Evolutionary conservation across 73 alveolate species (phyloP).

Genomic region (Loxodes magnus): DNA sequence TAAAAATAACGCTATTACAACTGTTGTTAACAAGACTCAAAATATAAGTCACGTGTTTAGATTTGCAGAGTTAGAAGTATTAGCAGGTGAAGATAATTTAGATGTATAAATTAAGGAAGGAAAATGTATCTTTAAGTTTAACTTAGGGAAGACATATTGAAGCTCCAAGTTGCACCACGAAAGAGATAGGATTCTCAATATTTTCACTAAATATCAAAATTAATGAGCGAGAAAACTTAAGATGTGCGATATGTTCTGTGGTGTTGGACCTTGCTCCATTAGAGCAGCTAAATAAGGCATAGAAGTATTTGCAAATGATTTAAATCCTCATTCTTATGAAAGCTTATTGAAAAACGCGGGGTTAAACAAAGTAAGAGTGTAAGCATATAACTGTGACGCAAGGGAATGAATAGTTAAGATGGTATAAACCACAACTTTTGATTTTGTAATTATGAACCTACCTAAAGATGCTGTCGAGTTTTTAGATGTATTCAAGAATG

Average conservation of each 20-base stretch:
- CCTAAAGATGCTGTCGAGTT: conserved; percentile 96
- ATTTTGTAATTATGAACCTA: conserved; percentile 93
- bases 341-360: conserved; percentile 65
- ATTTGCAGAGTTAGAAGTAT: conserved; percentile 89
- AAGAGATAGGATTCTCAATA: conserved; percentile 78
- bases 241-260: conserved; percentile 92
- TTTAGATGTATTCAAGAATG: conserved; percentile 78
- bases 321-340: conserved; percentile 87
- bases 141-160: conserved; percentile 94
- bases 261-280: conserved; percentile 95
- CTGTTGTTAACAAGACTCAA: conserved; percentile 92
- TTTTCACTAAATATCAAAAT: too few relatives aligned
- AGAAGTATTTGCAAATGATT: conserved; percentile 89
- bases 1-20: conserved; percentile 59
- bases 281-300: conserved; percentile 81
- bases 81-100: conserved; percentile 88
- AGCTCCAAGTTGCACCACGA: conserved; percentile 89
- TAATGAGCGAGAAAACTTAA: conserved; percentile 46
- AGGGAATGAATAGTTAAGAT: conserved; percentile 72
- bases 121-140: conserved; percentile 68
- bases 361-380: conserved; percentile 50
- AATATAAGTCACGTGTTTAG: conserved; percentile 84
- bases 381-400: conserved; percentile 94
- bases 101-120: conserved; percentile 67
- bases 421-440: conserved; percentile 53